Evolutionary conservation across 2,329 filamentous ascomycete genomes (phyloP), one percentile per base, ranked within the genome.

Genomic region (Penicillium sp.): DNA sequence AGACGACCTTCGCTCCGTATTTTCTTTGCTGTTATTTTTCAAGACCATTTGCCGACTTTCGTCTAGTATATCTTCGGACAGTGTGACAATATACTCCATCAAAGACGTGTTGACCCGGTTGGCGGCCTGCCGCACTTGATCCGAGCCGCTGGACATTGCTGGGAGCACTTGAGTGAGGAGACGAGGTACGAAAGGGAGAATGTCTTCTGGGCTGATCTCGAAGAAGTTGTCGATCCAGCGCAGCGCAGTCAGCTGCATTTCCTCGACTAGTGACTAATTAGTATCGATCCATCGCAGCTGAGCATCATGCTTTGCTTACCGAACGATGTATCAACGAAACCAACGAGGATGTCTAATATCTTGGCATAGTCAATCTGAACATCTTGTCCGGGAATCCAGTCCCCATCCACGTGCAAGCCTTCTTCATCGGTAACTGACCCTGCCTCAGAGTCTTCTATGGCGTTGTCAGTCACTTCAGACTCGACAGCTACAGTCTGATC

Each of bases 331-430:
- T 95, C 87, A 38, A 98, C 77, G 55, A 93, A 96, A 12, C 84
- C 83, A 2, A 95, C 89, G 35, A 98, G 72, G 46, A 97, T 97
- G 59, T 94, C 88, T 42, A 98, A 73, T 31, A 98, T 95, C 57
- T 85, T 88, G 53, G 87, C 83, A 69, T 95, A 88, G 68, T 97
- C 91, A 54, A 98, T 87, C 51, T 94, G 85, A 7, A 96, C 89
- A 67, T 98, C 93, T 69, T 98, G 93, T 1, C 94, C 93, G 0
- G 94, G 94, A 39, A 97, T 84, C 89, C 91, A 98, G 64, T 97
- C 93, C 53, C 90, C 90, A 60, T 95, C 90, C 71, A 6, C n/a
- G n/a, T n/a, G n/a, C n/a, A n/a, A n/a, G n/a, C n/a, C n/a, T n/a
- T n/a, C n/a, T n/a, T n/a, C n/a, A n/a, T n/a, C n/a, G n/a, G n/a